Evolutionary conservation across 768 basidiomycete genomes (phyloP).

Genomic region (Artomyces pyxidatus): DNA sequence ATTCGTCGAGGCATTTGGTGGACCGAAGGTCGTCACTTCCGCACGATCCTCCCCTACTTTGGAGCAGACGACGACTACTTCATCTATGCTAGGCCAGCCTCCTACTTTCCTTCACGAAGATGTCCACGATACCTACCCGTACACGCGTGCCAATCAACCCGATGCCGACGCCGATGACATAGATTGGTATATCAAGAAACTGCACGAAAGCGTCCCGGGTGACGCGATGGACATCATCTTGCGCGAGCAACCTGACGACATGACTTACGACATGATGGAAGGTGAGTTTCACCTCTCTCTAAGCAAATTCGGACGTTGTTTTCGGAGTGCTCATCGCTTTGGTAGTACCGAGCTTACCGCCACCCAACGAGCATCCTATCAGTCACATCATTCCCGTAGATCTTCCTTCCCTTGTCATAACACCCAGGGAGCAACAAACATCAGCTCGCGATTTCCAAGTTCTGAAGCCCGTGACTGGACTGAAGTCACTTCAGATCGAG

Average conservation of each 20-base stretch:
- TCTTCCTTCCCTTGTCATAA: not conserved
- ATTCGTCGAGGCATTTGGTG: not conserved
- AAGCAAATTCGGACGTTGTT: too few relatives aligned
- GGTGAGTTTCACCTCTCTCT: constrained; percentile 8
- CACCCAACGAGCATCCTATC: constrained; percentile 3
- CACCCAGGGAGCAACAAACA: too few relatives aligned
- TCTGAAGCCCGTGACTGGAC: not conserved
- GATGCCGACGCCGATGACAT: constrained; percentile 3
- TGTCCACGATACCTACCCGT: not conserved
- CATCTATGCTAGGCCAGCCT: not conserved
- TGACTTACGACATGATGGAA: constrained; percentile 5
- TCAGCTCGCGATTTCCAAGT: too few relatives aligned
- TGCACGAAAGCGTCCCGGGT: not conserved
- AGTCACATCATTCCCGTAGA: not conserved
- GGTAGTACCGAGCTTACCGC: constrained; percentile 10
- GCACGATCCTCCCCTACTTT: not conserved
- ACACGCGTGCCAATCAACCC: not conserved
- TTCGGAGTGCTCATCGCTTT: not conserved
- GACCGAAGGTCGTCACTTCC: not conserved
- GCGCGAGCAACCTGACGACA: not conserved
- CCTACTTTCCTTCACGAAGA: not conserved
- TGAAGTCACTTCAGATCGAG: not conserved
- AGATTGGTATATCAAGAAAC: not conserved
- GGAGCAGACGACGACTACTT: not conserved
- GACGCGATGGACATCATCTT: constrained; percentile 4